Conservation (phyloP, 352 stramenopile genomes). For the Achlya hypogyna region DNA sequence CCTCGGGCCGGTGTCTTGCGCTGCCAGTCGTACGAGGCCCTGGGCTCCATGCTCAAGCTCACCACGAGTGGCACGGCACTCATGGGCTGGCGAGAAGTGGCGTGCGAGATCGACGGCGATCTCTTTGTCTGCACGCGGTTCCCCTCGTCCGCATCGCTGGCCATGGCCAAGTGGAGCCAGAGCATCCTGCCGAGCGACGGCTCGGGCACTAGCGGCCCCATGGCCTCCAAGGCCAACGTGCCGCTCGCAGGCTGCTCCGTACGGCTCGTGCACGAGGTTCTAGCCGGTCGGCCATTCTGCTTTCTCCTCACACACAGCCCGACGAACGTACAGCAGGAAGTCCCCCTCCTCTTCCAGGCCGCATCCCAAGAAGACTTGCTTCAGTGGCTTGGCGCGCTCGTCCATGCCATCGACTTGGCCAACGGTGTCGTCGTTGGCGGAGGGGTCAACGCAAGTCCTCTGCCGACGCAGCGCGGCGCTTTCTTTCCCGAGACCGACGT, state of each 20-base stretch:
- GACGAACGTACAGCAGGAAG: slow-evolving; percentile 23
- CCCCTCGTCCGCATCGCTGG: background rate
- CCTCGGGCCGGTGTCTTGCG: slow-evolving; percentile 2
- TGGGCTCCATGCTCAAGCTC: slow-evolving; percentile 16
- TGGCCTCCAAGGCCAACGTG: slow-evolving; percentile 6
- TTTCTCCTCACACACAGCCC: slow-evolving; percentile 56
- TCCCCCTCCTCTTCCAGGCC: slow-evolving; percentile 53
- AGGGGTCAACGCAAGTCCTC: background rate
- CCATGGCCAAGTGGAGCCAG: slow-evolving; percentile 13
- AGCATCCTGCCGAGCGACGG: background rate
- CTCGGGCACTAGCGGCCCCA: background rate
- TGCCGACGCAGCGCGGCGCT: slow-evolving; percentile 20
- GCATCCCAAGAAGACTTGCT: slow-evolving; percentile 34
- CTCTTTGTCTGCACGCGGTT: slow-evolving; percentile 8
- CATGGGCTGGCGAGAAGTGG: slow-evolving; percentile 15
- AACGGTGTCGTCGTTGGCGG: slow-evolving; percentile 41
- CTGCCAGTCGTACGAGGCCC: slow-evolving; percentile 9
- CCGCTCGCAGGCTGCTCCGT: background rate
- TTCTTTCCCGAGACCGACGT: slow-evolving; percentile 34
- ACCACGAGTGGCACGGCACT: slow-evolving; percentile 12
- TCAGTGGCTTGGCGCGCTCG: slow-evolving; percentile 50
- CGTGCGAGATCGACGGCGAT: slow-evolving; percentile 15
- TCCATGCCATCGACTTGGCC: slow-evolving; percentile 58
- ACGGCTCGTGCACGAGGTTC: slow-evolving; percentile 23
- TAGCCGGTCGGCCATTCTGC: slow-evolving; percentile 48